phyloP scores from a whole-genome alignment of 2,329 filamentous ascomycete species.

The Penicillium brevicompactum region DNA sequence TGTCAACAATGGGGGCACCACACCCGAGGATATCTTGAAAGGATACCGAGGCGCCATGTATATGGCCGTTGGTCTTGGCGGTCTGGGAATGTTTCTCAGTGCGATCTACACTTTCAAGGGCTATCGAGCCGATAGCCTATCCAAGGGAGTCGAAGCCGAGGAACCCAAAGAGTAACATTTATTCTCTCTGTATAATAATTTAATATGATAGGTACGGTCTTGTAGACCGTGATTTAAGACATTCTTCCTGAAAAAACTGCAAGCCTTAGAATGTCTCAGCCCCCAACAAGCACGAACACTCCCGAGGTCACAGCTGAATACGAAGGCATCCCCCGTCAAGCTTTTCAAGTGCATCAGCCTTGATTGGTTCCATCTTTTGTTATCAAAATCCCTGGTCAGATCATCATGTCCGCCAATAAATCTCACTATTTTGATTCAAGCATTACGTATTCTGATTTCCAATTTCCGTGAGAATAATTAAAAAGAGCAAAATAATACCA shows the following conservation, averaged over 20 bases:
- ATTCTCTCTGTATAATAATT: neutral
- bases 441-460: too few species aligned
- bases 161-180: neutral
- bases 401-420: too few species aligned
- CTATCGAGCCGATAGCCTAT: conserved; percentile 4
- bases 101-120: conserved; percentile 13
- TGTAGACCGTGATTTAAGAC: neutral
- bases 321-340: too few species aligned
- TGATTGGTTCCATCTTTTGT: too few species aligned
- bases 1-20: conserved; percentile 43
- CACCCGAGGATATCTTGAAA: conserved; percentile 31
- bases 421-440: too few species aligned
- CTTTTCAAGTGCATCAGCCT: too few species aligned
- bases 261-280: neutral
- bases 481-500: neutral
- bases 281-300: neutral
- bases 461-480: neutral
- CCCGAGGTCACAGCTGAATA: too few species aligned
- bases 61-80: conserved; percentile 40
- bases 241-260: neutral
- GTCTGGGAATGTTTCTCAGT: conserved; percentile 29
- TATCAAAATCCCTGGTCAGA: too few species aligned
- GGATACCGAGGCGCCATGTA: conserved; percentile 48
- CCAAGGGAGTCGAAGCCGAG: neutral
- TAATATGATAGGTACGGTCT: neutral